Percentiles rank a stretch among this genome's conserved stretches.
phyloP scores from a whole-genome alignment of 2,329 filamentous ascomycete species.

The Colletotrichum abscissum region DNA sequence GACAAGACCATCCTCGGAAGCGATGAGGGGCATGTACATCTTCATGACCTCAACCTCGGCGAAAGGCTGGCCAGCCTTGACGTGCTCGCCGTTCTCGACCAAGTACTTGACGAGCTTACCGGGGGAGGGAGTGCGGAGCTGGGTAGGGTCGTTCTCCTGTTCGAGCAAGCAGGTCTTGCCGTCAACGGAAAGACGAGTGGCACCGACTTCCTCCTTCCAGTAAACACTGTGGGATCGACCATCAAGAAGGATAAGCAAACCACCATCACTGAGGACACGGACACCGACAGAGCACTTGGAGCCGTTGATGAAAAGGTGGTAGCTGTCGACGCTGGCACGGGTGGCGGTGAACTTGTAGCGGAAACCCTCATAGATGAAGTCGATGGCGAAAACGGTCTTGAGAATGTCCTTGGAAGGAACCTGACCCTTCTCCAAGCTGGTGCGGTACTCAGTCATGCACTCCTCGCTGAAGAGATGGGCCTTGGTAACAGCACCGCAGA shows the following conservation, averaged over 20 bases:
- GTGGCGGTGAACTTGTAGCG: slow-evolving; percentile 99
- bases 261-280: slow-evolving; percentile 91
- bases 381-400: slow-evolving; percentile 96
- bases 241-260: slow-evolving; percentile 88
- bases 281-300: slow-evolving; percentile 96
- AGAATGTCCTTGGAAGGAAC: slow-evolving; percentile 96
- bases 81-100: slow-evolving; percentile 93
- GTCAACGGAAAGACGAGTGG: slow-evolving; percentile 94
- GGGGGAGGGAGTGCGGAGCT: slow-evolving; percentile 92
- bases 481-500: slow-evolving; percentile 94
- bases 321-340: slow-evolving; percentile 90
- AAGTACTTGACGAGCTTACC: slow-evolving; percentile 99
- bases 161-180: slow-evolving; percentile 98
- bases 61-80: slow-evolving; percentile 91
- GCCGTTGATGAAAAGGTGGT: slow-evolving; percentile 98
- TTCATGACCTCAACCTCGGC: slow-evolving; percentile 99
- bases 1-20: slow-evolving; percentile 94
- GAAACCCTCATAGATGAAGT: slow-evolving; percentile 97
- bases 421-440: slow-evolving; percentile 94
- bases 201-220: slow-evolving; percentile 99
- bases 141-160: slow-evolving; percentile 98
- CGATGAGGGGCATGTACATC: slow-evolving; percentile 99
- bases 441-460: slow-evolving; percentile 87
- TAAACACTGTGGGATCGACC: slow-evolving; percentile 98
- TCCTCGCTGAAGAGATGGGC: slow-evolving; percentile 94